A percentile compares a stretch with the other conserved stretches of the same genome.
Evolutionary conservation across 23 red algal species (phyloP).

Genomic region (Chondrus crispus): DNA sequence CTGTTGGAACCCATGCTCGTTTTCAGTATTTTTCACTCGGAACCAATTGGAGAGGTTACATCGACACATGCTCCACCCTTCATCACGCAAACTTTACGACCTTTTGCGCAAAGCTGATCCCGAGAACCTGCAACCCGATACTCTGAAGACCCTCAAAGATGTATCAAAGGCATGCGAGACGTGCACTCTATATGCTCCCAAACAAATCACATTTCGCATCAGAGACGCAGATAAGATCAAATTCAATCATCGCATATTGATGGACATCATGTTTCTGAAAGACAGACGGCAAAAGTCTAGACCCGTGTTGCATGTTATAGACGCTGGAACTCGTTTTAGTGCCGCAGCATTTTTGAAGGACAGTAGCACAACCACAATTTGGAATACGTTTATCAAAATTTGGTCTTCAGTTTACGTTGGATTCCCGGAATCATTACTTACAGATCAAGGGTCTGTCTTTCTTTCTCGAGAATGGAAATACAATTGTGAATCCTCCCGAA

Average conservation of each 20-base stretch:
- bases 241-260: neutral
- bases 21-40: neutral
- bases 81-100: neutral
- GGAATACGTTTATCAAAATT: neutral
- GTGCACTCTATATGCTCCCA: neutral
- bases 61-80: neutral
- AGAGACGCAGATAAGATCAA: neutral
- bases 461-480: neutral
- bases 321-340: neutral
- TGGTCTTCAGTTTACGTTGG: neutral
- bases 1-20: neutral
- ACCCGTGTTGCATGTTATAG: constrained; percentile 1
- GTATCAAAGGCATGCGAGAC: neutral
- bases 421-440: neutral
- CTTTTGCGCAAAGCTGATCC: neutral
- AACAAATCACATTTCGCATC: neutral
- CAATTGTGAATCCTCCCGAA: neutral
- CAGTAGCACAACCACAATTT: neutral
- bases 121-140: neutral
- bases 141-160: neutral
- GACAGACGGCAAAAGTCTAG: neutral
- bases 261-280: constrained; percentile 19
- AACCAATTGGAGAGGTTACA: neutral
- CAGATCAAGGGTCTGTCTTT: constrained; percentile 10
- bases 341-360: neutral